phyloP scores from a whole-genome alignment of 2,329 filamentous ascomycete genomes.

The Orbilia blumenaviensis region DNA sequence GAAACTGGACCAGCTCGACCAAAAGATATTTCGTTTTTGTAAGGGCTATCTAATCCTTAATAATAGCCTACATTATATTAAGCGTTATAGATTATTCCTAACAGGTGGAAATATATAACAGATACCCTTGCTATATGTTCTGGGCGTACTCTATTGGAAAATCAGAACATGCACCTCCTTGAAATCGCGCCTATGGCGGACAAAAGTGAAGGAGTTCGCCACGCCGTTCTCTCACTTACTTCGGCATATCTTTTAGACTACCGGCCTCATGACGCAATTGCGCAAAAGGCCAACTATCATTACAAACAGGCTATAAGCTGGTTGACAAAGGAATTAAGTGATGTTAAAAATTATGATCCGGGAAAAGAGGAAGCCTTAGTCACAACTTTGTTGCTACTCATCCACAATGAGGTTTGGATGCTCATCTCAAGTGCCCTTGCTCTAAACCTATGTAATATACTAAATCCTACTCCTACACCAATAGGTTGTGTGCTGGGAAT shows the following conservation, averaged over 20 bases:
- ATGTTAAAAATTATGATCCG: background rate
- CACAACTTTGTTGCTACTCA: background rate
- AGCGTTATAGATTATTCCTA: too few species aligned
- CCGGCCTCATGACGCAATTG: background rate
- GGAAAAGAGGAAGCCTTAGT: conserved; percentile 2
- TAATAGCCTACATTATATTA: too few species aligned
- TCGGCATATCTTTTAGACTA: background rate
- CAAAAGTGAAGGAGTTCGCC: background rate
- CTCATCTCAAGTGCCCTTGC: too few species aligned
- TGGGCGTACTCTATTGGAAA: background rate
- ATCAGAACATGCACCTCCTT: background rate
- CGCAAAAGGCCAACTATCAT: background rate
- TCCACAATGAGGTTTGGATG: background rate
- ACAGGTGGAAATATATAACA: background rate
- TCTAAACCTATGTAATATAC: too few species aligned
- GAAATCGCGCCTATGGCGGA: background rate
- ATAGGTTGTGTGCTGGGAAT: conserved; percentile 11
- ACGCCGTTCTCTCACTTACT: background rate
- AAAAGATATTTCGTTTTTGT: background rate
- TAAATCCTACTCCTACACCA: background rate
- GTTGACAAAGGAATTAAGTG: background rate
- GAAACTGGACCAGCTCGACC: background rate
- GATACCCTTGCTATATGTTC: background rate
- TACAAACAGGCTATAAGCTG: background rate
- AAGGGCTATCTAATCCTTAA: background rate